Base-by-base conservation (phyloP, 73 alveolate species). In the Stentor roeselii region DNA sequence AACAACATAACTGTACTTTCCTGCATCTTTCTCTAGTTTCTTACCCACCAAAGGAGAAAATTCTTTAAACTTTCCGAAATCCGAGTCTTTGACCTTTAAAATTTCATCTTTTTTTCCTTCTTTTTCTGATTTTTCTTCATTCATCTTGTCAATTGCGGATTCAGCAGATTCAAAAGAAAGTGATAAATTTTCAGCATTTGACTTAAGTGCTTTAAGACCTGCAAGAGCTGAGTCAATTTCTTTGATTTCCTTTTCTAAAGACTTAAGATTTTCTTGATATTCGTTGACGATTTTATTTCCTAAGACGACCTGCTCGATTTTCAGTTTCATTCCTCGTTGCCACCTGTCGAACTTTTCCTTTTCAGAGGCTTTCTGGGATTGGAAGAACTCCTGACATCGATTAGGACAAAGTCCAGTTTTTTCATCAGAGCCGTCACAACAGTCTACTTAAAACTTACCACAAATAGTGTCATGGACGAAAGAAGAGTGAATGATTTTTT, bases 401-500 rank as follows among this genome's bases (percentile, higher is more conserved):
- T 67, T n/a, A 30, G 37, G 37, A 32, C 80, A 67, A 21, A 11
- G 21, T 67, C 80, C 80, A 21, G 41, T n/a, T 30, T n/a, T 27
- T 67, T 76, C 84, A 35, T 76, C 84, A 37, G 75, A 39, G n/a
- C 84, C 84, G 39, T 76, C 84, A 76, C 84, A 76, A 35, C 84
- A 76, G 39, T 76, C 80, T 67, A 34, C 27, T 21, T 67, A 67
- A 30, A 32, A 21, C 37, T 21, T 67, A 67, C 80, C 84, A 39
- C 84, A 76, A 37, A 76, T 39, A 0, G 36, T 14, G 67, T 76
- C 84, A 35, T 38, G 38, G 37, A 76, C 67, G 38, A 14, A 27
- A 36, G 84, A 76, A 1, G 75, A 39, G 30, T 15, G 60, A 1
- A 76, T 76, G 32, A 31, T 67, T 15, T 76, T 35, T 2, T 76